These are phyloP conservation scores for Peltaster fructicola DNA, from an alignment of 2,329 filamentous ascomycete genomes.

Conservation along the genomic window DNA sequence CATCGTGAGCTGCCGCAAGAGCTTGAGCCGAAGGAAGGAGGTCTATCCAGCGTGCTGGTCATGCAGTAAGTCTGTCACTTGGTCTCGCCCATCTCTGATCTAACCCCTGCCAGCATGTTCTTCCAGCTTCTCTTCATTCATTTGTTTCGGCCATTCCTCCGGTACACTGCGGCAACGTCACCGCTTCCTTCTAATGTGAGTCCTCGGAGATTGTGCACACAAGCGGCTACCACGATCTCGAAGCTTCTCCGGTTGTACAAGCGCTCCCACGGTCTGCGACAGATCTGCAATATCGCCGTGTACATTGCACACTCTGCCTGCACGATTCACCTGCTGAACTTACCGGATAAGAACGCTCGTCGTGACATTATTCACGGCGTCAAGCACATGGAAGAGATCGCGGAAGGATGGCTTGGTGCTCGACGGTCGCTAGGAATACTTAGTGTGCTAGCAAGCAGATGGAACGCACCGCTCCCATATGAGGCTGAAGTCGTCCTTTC, in stretches of 20 bases:
- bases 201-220: conserved; percentile 75
- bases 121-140: conserved; percentile 92
- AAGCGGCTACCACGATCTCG: conserved; percentile 75
- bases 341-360: conserved; percentile 79
- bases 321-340: conserved; percentile 82
- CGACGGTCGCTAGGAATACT: conserved; percentile 71
- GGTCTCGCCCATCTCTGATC: no score
- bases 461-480: conserved; percentile 71
- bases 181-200: conserved; percentile 77
- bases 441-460: conserved; percentile 70
- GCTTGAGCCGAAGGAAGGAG: conserved; percentile 75
- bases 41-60: conserved; percentile 63
- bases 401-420: conserved; percentile 84
- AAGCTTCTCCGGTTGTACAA: conserved; percentile 93
- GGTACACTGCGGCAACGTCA: conserved; percentile 65
- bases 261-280: conserved; percentile 71
- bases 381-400: conserved; percentile 86
- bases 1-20: conserved; percentile 67
- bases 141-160: conserved; percentile 85
- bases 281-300: conserved; percentile 91
- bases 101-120: conserved; percentile 57
- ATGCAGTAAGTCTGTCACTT: conserved; percentile 56
- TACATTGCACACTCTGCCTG: conserved; percentile 92
- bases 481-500: conserved; percentile 63
- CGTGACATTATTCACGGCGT: conserved; percentile 81